Evolutionary conservation across 192 early-diverging fungal genomes (phyloP).

Genomic region (Blastocladiella britannica): DNA sequence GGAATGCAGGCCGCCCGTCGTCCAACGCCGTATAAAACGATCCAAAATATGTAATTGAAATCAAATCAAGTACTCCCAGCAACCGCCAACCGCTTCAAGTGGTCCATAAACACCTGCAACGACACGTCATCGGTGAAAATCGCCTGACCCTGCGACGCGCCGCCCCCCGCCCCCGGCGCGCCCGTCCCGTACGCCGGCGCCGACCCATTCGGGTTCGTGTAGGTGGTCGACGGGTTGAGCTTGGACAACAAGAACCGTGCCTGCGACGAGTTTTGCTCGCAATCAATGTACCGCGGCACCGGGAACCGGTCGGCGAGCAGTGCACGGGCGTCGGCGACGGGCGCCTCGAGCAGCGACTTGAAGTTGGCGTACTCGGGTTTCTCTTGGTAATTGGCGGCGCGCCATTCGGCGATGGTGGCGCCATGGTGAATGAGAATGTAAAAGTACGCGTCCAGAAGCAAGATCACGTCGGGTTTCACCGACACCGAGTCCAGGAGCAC

Average conservation of each 20-base stretch:
- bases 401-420: constrained; percentile 88
- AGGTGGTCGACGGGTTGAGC: constrained; percentile 92
- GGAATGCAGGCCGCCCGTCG: too few relatives aligned
- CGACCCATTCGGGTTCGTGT: too few relatives aligned
- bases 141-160: constrained; percentile 50
- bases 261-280: constrained; percentile 89
- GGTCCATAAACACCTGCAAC: constrained; percentile 91
- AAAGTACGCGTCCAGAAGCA: constrained; percentile 96
- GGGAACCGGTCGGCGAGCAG: constrained; percentile 88
- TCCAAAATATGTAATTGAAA: too few relatives aligned
- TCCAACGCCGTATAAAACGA: too few relatives aligned
- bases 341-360: constrained; percentile 74
- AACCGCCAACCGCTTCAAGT: constrained; percentile 54
- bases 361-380: constrained; percentile 87
- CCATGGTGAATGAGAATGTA: constrained; percentile 98
- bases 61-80: too few relatives aligned
- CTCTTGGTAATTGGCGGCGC: constrained; percentile 88
- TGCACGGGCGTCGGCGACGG: constrained; percentile 65
- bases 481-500: constrained; percentile 95
- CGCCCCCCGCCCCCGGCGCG: constrained; percentile 49
- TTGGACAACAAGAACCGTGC: constrained; percentile 95
- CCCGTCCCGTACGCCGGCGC: constrained; percentile 12
- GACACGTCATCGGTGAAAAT: constrained; percentile 98
- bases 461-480: constrained; percentile 76
- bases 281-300: constrained; percentile 92